phyloP scores from a whole-genome alignment of 2,329 filamentous ascomycete genomes.

The Colletotrichum sp. region DNA sequence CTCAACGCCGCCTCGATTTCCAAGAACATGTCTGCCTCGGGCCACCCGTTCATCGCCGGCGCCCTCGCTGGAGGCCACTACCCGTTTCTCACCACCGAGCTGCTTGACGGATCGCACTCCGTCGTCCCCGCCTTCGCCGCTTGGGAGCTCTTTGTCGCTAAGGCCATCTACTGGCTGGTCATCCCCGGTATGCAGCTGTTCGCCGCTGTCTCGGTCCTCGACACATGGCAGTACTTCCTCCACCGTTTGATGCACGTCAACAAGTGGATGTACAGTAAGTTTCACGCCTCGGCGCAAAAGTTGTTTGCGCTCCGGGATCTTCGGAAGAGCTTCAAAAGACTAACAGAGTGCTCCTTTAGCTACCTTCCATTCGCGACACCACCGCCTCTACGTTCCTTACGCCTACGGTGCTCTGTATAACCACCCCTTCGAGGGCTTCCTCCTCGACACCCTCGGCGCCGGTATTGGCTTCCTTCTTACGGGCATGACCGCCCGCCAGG shows the following conservation, averaged over 20 bases:
- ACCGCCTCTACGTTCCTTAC: conserved; percentile 96
- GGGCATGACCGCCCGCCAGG: conserved; percentile 83
- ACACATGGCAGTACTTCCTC: conserved; percentile 98
- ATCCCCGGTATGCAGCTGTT: conserved; percentile 81
- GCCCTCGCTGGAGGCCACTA: conserved; percentile 83
- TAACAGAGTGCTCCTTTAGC: conserved; percentile 48
- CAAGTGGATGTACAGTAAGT: conserved; percentile 93
- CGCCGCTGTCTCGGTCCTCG: conserved; percentile 76
- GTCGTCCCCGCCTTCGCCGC: conserved; percentile 74
- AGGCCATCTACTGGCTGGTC: conserved; percentile 77
- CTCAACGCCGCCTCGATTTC: conserved; percentile 78
- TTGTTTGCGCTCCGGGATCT: neutral
- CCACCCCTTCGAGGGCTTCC: conserved; percentile 91
- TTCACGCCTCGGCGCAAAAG: conserved; percentile 53
- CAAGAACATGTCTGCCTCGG: conserved; percentile 70
- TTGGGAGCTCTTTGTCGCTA: conserved; percentile 81
- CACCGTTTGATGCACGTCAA: conserved; percentile 98
- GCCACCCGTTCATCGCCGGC: conserved; percentile 75
- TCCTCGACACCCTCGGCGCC: conserved; percentile 89
- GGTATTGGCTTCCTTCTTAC: conserved; percentile 82
- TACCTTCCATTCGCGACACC: conserved; percentile 92
- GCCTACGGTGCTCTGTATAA: conserved; percentile 98
- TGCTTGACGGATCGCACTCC: conserved; percentile 54
- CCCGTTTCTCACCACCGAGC: conserved; percentile 68
- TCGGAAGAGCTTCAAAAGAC: neutral